Percentiles rank a stretch among this genome's conserved stretches.
phyloP scores from a whole-genome alignment of 2,329 filamentous ascomycete species.

The Pseudofabraea citricarpa region DNA sequence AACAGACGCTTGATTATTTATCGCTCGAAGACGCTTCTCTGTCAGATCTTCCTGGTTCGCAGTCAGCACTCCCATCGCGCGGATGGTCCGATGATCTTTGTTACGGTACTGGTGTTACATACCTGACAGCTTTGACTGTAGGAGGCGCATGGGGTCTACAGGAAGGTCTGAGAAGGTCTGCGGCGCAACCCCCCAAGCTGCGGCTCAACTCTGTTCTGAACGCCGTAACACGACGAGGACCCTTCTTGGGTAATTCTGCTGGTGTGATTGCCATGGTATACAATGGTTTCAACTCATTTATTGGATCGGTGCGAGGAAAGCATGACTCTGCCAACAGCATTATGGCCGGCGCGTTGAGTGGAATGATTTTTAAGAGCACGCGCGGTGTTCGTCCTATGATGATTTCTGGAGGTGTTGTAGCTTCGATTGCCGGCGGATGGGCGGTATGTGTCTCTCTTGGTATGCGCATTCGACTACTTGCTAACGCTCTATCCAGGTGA shows the following conservation, averaged over 20 bases:
- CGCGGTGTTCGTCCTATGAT: constrained; percentile 86
- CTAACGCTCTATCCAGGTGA: constrained; percentile 33
- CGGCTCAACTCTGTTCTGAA: constrained; percentile 93
- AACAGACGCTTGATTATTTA: constrained; percentile 91
- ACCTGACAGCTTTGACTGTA: constrained; percentile 77
- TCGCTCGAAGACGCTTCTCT: constrained; percentile 88
- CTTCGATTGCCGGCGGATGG: constrained; percentile 79
- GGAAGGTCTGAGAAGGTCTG: constrained; percentile 80
- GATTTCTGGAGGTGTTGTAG: constrained; percentile 89
- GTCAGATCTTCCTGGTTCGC: constrained; percentile 77
- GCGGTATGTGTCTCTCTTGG: constrained; percentile 59
- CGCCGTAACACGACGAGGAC: constrained; percentile 85
- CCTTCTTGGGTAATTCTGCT: constrained; percentile 93
- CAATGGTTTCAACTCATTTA: constrained; percentile 83
- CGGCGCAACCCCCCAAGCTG: constrained; percentile 77
- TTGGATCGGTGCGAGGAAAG: constrained; percentile 75
- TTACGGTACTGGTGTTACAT: constrained; percentile 94
- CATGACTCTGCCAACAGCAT: constrained; percentile 91
- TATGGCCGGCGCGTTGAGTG: constrained; percentile 77
- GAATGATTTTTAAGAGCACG: constrained; percentile 96
- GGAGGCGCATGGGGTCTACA: constrained; percentile 91
- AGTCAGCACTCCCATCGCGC: constrained; percentile 86
- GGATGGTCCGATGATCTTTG: constrained; percentile 98
- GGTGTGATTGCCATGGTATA: constrained; percentile 95
- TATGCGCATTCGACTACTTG: constrained; percentile 6